Conservation (phyloP, 2,329 filamentous ascomycete species). For the Paecilomyces sp. region DNA sequence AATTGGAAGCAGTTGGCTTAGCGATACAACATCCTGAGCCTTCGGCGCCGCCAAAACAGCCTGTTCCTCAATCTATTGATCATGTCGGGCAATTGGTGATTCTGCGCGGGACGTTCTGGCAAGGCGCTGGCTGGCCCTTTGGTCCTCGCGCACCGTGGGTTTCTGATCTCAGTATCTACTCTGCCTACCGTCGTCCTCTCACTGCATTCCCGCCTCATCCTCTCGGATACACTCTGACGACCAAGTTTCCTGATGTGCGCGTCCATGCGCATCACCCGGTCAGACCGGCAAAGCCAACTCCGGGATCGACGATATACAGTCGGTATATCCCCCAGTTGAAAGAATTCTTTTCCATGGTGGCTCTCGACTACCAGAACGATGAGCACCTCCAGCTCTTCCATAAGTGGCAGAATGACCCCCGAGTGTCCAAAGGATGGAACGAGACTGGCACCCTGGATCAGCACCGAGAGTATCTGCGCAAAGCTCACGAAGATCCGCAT, state of each 20-base stretch:
- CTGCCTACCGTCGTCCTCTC: conserved; percentile 14
- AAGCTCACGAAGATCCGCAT: conserved; percentile 64
- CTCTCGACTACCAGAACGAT: conserved; percentile 58
- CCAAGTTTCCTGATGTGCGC: conserved; percentile 39
- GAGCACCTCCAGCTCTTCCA: conserved; percentile 66
- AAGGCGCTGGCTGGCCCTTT: conserved; percentile 61
- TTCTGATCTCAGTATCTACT: conserved; percentile 35
- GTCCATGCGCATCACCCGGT: conserved; percentile 62
- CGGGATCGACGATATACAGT: conserved; percentile 66
- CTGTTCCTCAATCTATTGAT: conserved; percentile 19
- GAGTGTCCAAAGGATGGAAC: conserved; percentile 74
- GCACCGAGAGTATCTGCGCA: conserved; percentile 63
- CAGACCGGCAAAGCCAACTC: conserved; percentile 63
- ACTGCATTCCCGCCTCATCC: conserved; percentile 23
- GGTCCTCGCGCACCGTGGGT: conserved; percentile 59
- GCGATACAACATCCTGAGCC: conserved; percentile 35
- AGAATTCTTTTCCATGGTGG: conserved; percentile 72
- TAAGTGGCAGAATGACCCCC: conserved; percentile 76
- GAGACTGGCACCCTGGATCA: conserved; percentile 69
- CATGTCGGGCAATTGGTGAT: conserved; percentile 40
- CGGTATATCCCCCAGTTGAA: conserved; percentile 69
- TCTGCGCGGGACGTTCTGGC: conserved; percentile 57
- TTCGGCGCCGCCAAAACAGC: conserved; percentile 31
- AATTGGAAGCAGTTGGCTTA: conserved; percentile 26
- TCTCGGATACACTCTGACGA: conserved; percentile 38